Evolutionary conservation across 2,329 filamentous ascomycete species (phyloP), one percentile per base, ranked within the genome.

Genomic region (Paraphoma chrysanthemicola): DNA sequence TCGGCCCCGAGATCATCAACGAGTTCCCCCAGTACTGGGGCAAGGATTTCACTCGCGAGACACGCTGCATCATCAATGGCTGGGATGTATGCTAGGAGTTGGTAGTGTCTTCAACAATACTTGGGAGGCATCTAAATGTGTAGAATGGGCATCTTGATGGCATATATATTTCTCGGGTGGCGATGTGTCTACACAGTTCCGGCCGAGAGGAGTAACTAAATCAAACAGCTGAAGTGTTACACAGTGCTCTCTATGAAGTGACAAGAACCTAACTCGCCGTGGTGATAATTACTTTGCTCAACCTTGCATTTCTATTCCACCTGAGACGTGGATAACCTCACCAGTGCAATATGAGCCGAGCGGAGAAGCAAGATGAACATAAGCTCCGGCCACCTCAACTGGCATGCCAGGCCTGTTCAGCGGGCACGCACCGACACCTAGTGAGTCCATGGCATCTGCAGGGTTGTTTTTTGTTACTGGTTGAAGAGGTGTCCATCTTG

Each of bases 241-340:
- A 23, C 23, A 23, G 2, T 23, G 23, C 23, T 5, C 5, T 23
- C 23, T 23, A 23, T 23, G 23, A 23, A 23, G 5, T 23, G 23
- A 3, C 23, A 23, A 23, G 23, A n/a, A n/a, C n/a, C 23, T 23
- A 2, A 23, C 23, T 3, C 23, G 23, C 5, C 5, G 23, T 3
- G 5, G 23, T 23, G 3, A 23, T 23, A 23, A 5, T 23, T 5
- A 23, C 23, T 23, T 23, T 5, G 23, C 23, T 50, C 48, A 64
- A 17, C 61, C 62, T 18, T 63, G 64, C 62, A 64, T 64, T 53
- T 66, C 63, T 31, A 66, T 63, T 12, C 63, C 62, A 4, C 63
- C 62, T 1, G 59, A 63, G 33, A 56, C 59, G 16, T 64, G 63
- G 5, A 64, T 36, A 12, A 63, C 59, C 50, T 66, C 63, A 7